Base-by-base conservation (phyloP, 2,329 filamentous ascomycete genomes). In the Talaromyces sp. region DNA sequence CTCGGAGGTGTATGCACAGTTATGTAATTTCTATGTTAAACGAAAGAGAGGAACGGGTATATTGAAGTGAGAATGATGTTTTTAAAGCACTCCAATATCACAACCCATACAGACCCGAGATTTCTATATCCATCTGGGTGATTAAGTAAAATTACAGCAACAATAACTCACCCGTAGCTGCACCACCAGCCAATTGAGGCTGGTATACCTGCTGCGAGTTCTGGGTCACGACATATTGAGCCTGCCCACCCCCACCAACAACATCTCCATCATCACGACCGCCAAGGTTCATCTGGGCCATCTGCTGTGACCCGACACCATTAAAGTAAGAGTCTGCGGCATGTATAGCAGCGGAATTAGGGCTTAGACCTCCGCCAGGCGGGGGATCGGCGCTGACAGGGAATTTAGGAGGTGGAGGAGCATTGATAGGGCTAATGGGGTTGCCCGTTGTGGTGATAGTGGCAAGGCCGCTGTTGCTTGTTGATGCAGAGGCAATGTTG, bases 311-410 rank as follows among this genome's bases (percentile, higher is more conserved):
- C 1, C 87, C 86, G n/a, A 91, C 80, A 40, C 86, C 88, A 14
- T 89, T 86, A 73, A 97, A 97, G 74, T 96, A 97, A 14, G 87
- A 85, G 67, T 97, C 93, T 9, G 92, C 93, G 49, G 94, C 91
- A 65, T 82, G 89, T 32, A 95, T 86, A 1, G 91, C 91, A 3
- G 84, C 80, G 52, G 91, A 79, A 65, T 77, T 74, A 54, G 67
- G 61, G 22, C 67, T 68, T 6, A 88, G 84, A 66, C 96, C 91
- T 7, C 91, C 91, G 47, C 93, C 90, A 65, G 82, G 87, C 33
- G 94, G 85, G 1, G 90, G 89, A 24, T 85, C 84, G 2, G 85
- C 80, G 48, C 91, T 78, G 65, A 87, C 82, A 5, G 77, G 75
- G 58, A 68, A 62, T 29, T 65, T 66, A 6, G 58, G 56, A 29